Conservation (phyloP, 495 filamentous ascomycete species). For the Penicillium chermesinum region DNA sequence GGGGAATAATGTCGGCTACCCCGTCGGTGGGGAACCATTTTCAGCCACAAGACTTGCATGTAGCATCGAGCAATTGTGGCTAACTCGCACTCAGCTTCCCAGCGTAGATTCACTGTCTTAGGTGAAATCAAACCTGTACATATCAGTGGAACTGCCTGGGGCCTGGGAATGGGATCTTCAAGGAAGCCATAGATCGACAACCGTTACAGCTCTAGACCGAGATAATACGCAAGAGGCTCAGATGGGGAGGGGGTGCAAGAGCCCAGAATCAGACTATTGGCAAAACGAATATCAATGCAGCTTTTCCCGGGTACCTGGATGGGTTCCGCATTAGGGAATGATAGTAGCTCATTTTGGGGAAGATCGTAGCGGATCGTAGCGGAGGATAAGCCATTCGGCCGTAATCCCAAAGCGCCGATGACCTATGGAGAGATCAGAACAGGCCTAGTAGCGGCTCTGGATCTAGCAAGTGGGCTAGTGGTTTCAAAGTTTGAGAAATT, state of each 20-base stretch:
- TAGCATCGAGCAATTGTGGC: conserved; percentile 6
- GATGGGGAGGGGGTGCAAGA: not conserved
- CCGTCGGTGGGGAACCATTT: no score
- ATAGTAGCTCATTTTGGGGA: not conserved
- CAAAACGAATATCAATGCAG: not conserved
- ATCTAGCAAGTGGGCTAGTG: not conserved
- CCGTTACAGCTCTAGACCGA: not conserved
- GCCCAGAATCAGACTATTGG: not conserved
- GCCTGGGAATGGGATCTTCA: conserved; percentile 14
- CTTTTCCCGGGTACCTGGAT: not conserved
- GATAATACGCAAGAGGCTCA: not conserved
- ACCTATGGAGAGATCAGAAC: no score
- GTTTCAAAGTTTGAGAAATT: not conserved
- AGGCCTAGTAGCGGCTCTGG: no score
- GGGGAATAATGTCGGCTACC: no score
- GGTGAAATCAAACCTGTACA: not conserved
- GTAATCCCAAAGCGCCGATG: no score
- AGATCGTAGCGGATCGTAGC: not conserved
- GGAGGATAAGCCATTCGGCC: no score
- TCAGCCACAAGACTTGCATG: no score
- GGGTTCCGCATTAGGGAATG: not conserved
- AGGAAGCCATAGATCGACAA: conserved; percentile 12
- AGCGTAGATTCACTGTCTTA: not conserved
- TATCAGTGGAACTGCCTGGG: not conserved
- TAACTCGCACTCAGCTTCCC: no score